Evolutionary conservation across 1,284 basidiomycete species (phyloP).

Genomic region (Grifola frondosa): DNA sequence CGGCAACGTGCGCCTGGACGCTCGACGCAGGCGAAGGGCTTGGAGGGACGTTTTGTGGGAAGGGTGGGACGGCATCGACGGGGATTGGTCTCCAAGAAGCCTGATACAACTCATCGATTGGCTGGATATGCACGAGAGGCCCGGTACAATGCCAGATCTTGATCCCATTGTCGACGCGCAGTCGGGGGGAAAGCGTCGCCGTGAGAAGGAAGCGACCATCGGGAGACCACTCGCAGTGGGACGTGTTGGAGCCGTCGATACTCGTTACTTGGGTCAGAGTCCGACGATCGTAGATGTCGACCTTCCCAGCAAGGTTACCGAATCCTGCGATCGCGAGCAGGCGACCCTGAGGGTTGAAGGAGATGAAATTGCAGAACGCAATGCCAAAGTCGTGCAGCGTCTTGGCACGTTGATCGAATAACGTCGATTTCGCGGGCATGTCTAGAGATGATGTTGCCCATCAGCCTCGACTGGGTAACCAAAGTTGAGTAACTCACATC

Average conservation of each 20-base stretch:
- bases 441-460: conserved; percentile 41
- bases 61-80: conserved; percentile 64
- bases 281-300: conserved; percentile 90
- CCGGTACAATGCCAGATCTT: conserved; percentile 96
- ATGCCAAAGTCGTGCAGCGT: conserved; percentile 89
- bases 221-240: conserved; percentile 93
- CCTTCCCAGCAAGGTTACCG: conserved; percentile 92
- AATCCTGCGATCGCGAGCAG: conserved; percentile 91
- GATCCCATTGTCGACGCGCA: conserved; percentile 96
- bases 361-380: conserved; percentile 87
- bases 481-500: conserved; percentile 61
- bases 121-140: conserved; percentile 77
- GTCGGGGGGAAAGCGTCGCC: conserved; percentile 88
- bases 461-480: not conserved
- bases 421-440: conserved; percentile 93
- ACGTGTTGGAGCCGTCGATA: conserved; percentile 93
- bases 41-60: conserved; percentile 72
- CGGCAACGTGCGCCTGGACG: conserved; percentile 43
- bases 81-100: conserved; percentile 80
- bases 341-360: conserved; percentile 93
- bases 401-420: conserved; percentile 91
- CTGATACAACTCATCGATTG: conserved; percentile 86
- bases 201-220: conserved; percentile 93
- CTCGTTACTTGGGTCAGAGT: conserved; percentile 81
- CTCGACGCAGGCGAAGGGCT: conserved; percentile 73